Percentiles rank a stretch among this genome's conserved stretches.
These are phyloP conservation scores for Suhomyces terraborum DNA, from an alignment of 1,139 yeast genomes.

Conservation along the genomic window DNA sequence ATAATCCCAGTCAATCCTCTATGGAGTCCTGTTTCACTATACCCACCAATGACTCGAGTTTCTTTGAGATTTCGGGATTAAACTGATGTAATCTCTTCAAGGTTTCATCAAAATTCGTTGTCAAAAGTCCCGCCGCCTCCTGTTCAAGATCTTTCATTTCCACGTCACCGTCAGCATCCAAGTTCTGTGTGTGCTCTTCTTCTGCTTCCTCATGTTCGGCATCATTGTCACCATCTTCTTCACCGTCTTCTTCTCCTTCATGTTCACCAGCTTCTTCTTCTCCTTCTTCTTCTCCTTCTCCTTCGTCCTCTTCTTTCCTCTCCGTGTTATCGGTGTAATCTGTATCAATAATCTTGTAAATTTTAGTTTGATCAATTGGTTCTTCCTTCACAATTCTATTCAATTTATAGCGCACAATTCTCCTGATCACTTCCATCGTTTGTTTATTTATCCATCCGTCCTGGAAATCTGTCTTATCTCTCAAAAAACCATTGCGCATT, in stretches of 20 bases:
- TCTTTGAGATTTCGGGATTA: conserved; percentile 40
- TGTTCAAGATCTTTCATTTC: conserved; percentile 17
- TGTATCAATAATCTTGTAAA: conserved; percentile 46
- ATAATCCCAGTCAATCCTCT: conserved; percentile 7
- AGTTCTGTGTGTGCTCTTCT: conserved; percentile 17
- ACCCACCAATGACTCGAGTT: conserved; percentile 45
- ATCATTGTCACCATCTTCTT: conserved; percentile 24
- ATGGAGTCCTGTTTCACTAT: conserved; percentile 47
- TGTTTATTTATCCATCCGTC: conserved; percentile 79
- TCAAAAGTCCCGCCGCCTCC: conserved; percentile 24
- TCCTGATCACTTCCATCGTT: conserved; percentile 64
- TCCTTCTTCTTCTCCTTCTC: conserved; percentile 23
- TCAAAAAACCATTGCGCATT: conserved; percentile 46
- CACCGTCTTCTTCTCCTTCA: conserved; percentile 26
- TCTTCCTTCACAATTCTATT: conserved; percentile 53
- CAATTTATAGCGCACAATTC: conserved; percentile 72
- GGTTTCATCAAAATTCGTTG: conserved; percentile 11
- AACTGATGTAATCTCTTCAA: conserved; percentile 37
- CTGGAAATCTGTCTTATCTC: conserved; percentile 42
- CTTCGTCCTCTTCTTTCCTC: conserved; percentile 21
- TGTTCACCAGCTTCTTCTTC: conserved; percentile 28
- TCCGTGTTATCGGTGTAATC: conserved; percentile 36
- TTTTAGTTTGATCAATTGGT: conserved; percentile 39
- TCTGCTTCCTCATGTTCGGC: conserved; percentile 27
- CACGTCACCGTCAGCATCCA: conserved; percentile 14